These are phyloP conservation scores for Breynia disticha DNA, from an alignment of 441 rosid species.

Conservation along the genomic window DNA sequence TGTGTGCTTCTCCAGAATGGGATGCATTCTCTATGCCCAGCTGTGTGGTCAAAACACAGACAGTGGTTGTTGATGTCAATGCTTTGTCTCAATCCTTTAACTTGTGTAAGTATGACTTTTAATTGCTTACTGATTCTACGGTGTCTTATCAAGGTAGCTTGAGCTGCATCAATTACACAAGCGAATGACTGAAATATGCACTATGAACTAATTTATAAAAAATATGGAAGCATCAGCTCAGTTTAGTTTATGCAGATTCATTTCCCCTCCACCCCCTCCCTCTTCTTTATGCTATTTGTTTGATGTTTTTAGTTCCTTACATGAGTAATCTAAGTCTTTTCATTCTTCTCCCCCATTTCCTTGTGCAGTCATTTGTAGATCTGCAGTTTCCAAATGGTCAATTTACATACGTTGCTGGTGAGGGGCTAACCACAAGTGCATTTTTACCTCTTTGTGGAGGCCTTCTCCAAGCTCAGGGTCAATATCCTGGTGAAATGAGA, in stretches of 20 bases:
- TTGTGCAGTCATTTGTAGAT: conserved; percentile 74
- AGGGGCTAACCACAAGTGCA: conserved; percentile 86
- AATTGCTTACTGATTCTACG: background rate
- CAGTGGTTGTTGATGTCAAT: conserved; percentile 96
- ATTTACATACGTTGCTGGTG: conserved; percentile 80
- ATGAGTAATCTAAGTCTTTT: too few species aligned
- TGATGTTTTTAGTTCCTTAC: too few species aligned
- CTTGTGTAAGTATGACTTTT: conserved; percentile 41
- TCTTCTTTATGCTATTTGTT: conserved; percentile 75
- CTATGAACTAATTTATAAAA: background rate
- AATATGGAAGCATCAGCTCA: background rate
- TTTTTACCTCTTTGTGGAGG: conserved; percentile 79
- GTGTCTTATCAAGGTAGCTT: background rate
- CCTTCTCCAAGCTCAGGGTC: conserved; percentile 95
- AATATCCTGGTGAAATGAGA: conserved; percentile 96
- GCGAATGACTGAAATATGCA: background rate
- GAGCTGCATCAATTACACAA: too few species aligned
- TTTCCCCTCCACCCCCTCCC: too few species aligned
- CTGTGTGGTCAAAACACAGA: conserved; percentile 92
- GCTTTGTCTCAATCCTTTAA: conserved; percentile 80
- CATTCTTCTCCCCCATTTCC: too few species aligned
- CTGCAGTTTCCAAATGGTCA: conserved; percentile 94
- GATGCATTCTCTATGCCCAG: conserved; percentile 94
- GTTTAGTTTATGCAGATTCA: background rate
- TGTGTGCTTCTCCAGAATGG: conserved; percentile 62